phyloP scores from a whole-genome alignment of 1,284 basidiomycete genomes.

The Melampsora americana region DNA sequence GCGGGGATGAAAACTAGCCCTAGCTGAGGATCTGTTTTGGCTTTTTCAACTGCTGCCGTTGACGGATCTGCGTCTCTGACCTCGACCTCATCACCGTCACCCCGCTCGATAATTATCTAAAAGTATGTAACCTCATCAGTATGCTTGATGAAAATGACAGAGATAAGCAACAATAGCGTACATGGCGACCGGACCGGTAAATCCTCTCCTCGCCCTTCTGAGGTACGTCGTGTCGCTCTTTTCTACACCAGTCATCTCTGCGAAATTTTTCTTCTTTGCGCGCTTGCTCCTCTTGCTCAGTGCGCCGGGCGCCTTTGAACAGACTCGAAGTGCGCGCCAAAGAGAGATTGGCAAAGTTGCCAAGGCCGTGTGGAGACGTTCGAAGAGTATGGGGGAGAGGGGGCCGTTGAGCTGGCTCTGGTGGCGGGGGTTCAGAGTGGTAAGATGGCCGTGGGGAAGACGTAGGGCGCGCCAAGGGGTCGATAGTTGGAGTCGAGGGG shows the following conservation, averaged over 20 bases:
- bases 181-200: constrained; percentile 25
- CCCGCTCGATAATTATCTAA: constrained; percentile 32
- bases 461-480: not conserved
- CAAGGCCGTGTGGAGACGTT: not conserved
- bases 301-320: constrained; percentile 11
- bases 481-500: not conserved
- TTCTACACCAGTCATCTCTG: constrained; percentile 40
- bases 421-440: not conserved
- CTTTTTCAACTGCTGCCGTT: not conserved
- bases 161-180: not conserved
- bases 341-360: not conserved
- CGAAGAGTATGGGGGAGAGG: not conserved
- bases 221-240: constrained; percentile 13
- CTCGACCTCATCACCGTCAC: constrained; percentile 41
- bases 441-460: not conserved
- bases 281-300: constrained; percentile 27
- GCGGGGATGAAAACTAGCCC: not conserved
- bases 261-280: constrained; percentile 25
- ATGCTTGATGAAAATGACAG: not conserved
- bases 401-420: not conserved
- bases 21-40: constrained; percentile 2
- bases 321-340: constrained; percentile 3
- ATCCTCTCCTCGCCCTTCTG: constrained; percentile 37
- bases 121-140: not conserved
- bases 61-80: constrained; percentile 16